Evolutionary conservation across 1,284 basidiomycete species (phyloP).

Genomic region (Austroboletus olivaceoglutinosus): DNA sequence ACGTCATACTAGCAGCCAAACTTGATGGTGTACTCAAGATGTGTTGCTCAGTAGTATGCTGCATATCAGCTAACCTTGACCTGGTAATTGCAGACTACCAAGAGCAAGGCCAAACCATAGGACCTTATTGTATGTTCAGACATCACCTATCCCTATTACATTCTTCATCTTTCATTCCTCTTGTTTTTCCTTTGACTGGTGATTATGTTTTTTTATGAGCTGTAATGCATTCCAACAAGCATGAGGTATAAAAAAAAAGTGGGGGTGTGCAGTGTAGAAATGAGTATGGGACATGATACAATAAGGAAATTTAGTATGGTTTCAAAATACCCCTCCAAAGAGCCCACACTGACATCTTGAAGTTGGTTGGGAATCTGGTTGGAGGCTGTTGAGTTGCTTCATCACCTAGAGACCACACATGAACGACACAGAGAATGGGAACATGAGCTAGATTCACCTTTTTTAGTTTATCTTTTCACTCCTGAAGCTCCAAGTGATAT

Average conservation of each 20-base stretch:
- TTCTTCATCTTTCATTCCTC: too few relatives aligned
- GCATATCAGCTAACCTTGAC: too few relatives aligned
- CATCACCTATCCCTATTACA: not conserved
- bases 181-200: constrained; percentile 10
- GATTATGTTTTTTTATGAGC: constrained; percentile 16
- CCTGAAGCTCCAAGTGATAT: constrained; percentile 92
- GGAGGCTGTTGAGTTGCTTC: constrained; percentile 84
- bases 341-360: constrained; percentile 70
- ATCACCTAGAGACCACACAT: constrained; percentile 63
- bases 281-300: constrained; percentile 9
- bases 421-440: not conserved
- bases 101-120: constrained; percentile 39
- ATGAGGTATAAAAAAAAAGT: too few relatives aligned
- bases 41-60: constrained; percentile 16
- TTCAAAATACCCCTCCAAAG: constrained; percentile 64
- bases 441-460: constrained; percentile 52
- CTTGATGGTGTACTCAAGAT: constrained; percentile 82
- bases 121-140: too few relatives aligned
- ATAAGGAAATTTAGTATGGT: not conserved
- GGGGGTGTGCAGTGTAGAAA: constrained; percentile 5
- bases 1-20: constrained; percentile 89
- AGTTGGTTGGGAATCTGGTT: constrained; percentile 69
- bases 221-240: too few relatives aligned
- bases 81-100: constrained; percentile 35
- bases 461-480: constrained; percentile 95